phyloP scores from a whole-genome alignment of 78 protist species.

The Guillardia theta region DNA sequence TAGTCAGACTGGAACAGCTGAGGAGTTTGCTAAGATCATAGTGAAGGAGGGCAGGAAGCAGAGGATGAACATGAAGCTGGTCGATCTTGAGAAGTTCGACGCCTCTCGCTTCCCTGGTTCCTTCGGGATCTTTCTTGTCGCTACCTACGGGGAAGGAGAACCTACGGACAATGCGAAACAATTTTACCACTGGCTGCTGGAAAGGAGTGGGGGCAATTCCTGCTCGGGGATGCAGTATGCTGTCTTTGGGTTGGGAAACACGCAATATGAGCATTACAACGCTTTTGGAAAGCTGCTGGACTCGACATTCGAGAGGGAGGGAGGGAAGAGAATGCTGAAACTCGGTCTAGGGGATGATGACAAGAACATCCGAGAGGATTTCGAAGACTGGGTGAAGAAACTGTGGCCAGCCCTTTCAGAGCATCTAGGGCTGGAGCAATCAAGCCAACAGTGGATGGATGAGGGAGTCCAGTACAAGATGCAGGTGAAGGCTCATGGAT shows the following conservation, averaged over 20 bases:
- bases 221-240: background rate
- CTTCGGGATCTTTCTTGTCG: background rate
- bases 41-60: background rate
- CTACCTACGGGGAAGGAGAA: conserved; percentile 36
- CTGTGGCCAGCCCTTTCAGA: background rate
- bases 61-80: background rate
- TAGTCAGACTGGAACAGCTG: conserved; percentile 29
- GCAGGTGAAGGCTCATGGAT: background rate
- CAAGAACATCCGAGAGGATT: background rate
- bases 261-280: conserved; percentile 24
- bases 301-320: background rate
- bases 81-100: conserved; percentile 19
- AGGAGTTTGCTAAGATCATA: background rate
- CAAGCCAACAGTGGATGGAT: background rate
- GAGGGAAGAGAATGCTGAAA: background rate
- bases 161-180: conserved; percentile 17
- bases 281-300: background rate
- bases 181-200: background rate
- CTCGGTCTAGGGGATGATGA: conserved; percentile 30
- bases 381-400: background rate
- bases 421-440: conserved; percentile 27
- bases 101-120: background rate
- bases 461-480: background rate
- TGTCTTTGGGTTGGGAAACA: conserved; percentile 28
- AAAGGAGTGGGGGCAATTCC: background rate